Conservation (phyloP, 192 early-diverging fungal species). For the Backusella tuberculispora region DNA sequence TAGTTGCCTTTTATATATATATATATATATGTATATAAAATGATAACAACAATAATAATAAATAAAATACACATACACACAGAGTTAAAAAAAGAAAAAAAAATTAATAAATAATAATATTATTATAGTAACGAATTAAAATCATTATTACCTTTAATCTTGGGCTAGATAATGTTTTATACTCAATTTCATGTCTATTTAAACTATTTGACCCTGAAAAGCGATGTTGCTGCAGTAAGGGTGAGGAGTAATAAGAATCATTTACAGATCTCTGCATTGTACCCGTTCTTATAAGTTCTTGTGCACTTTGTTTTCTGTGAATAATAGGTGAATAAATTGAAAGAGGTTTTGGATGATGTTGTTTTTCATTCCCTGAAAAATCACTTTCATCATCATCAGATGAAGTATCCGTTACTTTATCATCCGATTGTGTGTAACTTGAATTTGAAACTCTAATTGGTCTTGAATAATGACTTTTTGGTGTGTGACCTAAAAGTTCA, state of each 20-base stretch:
- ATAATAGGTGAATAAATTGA: not conserved
- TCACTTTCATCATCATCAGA: slow-evolving; percentile 10
- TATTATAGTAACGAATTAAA: not conserved
- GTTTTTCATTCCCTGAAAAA: slow-evolving; percentile 4
- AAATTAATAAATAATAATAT: not conserved
- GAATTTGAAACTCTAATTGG: slow-evolving; percentile 8
- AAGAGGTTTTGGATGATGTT: not conserved
- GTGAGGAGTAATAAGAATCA: slow-evolving; percentile 4
- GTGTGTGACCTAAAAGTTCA: slow-evolving; percentile 5
- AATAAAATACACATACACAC: no score
- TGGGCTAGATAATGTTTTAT: not conserved
- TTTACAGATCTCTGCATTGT: not conserved
- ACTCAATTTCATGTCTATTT: slow-evolving; percentile 3
- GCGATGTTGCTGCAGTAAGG: not conserved
- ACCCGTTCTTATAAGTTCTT: not conserved
- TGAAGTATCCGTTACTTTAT: slow-evolving; percentile 10
- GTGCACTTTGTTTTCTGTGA: not conserved
- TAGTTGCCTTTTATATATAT: not conserved
- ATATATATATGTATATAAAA: no score
- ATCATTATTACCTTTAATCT: not conserved
- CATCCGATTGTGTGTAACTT: slow-evolving; percentile 16
- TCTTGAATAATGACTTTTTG: slow-evolving; percentile 18
- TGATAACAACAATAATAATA: no score
- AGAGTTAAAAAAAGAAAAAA: not conserved
- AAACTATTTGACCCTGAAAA: slow-evolving; percentile 10